These are phyloP conservation scores for Rhizophagus prolifer DNA, from an alignment of 192 early-diverging fungal genomes.

Conservation along the genomic window DNA sequence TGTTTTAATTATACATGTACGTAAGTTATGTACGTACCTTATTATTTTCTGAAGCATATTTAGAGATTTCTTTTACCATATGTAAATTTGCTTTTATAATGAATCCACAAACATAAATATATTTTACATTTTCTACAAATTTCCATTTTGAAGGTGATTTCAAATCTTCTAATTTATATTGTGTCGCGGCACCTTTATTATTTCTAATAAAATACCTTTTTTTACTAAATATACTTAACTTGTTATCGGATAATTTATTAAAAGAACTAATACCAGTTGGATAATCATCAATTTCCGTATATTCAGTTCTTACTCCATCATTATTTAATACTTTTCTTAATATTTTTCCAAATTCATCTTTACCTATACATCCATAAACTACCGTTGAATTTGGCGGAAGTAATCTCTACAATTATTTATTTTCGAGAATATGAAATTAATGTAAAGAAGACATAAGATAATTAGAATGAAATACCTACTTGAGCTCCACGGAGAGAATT, in stretches of 20 bases:
- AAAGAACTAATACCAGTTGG: slow-evolving; percentile 96
- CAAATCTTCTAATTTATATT: slow-evolving; percentile 43
- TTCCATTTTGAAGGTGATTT: slow-evolving; percentile 85
- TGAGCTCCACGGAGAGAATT: slow-evolving; percentile 90
- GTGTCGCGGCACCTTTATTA: slow-evolving; percentile 90
- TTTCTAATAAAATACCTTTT: slow-evolving; percentile 85
- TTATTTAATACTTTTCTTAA: slow-evolving; percentile 73
- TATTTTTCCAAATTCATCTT: slow-evolving; percentile 78
- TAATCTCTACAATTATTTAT: slow-evolving; percentile 51
- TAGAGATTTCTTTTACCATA: slow-evolving; percentile 79
- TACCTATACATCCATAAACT: slow-evolving; percentile 90
- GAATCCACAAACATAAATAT: slow-evolving; percentile 93
- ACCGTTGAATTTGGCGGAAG: slow-evolving; percentile 85
- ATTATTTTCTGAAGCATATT: slow-evolving; percentile 80
- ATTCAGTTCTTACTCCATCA: slow-evolving; percentile 88
- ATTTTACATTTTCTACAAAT: slow-evolving; percentile 82
- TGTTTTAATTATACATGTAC: no score
- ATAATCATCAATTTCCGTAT: slow-evolving; percentile 70
- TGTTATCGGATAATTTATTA: slow-evolving; percentile 84
- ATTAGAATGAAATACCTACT: slow-evolving; percentile 28
- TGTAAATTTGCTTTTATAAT: slow-evolving; percentile 89
- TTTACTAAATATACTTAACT: slow-evolving; percentile 34
- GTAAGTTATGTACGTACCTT: slow-evolving; percentile 67
- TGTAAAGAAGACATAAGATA: background rate
- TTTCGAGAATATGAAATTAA: background rate